A percentile compares a stretch with the other conserved stretches of the same genome.
These are phyloP conservation scores for Pseudogymnoascus sp. DNA, from an alignment of 2,329 filamentous ascomycete genomes.

Conservation along the genomic window DNA sequence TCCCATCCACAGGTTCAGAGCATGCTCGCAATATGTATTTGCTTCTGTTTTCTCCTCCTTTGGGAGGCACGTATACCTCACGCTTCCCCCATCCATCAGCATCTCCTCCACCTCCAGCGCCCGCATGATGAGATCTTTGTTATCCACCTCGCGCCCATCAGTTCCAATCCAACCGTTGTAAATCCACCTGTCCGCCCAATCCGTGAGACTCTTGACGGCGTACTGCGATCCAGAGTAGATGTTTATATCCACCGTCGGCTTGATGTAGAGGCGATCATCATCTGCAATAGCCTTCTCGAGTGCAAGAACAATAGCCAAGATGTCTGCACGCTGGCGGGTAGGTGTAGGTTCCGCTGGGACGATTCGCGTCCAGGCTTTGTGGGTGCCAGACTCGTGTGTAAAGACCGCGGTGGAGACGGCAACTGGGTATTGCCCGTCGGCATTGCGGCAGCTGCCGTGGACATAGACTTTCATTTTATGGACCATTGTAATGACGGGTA, in stretches of 20 bases:
- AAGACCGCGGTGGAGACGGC: background rate
- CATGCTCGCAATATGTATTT: background rate
- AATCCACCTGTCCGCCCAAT: slow-evolving; percentile 2
- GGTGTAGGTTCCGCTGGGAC: background rate
- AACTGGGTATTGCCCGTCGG: background rate
- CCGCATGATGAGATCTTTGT: background rate
- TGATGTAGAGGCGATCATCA: background rate
- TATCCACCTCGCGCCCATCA: background rate
- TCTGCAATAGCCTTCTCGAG: background rate
- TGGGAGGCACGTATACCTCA: background rate
- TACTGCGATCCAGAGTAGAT: background rate
- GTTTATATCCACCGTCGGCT: background rate
- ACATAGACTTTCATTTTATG: slow-evolving; percentile 1
- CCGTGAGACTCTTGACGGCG: background rate
- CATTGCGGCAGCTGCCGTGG: background rate
- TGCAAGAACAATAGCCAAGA: background rate
- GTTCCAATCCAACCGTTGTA: background rate
- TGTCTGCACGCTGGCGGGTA: background rate
- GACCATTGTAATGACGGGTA: background rate
- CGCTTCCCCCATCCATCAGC: background rate
- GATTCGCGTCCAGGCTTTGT: background rate
- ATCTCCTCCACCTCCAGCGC: background rate
- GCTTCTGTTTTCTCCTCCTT: slow-evolving; percentile 1
- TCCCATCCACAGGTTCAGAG: background rate
- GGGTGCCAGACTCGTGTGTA: background rate